Percentiles rank a stretch among this genome's conserved stretches.
phyloP scores from a whole-genome alignment of 1,284 basidiomycete species.

The Apiotrichum sp. region DNA sequence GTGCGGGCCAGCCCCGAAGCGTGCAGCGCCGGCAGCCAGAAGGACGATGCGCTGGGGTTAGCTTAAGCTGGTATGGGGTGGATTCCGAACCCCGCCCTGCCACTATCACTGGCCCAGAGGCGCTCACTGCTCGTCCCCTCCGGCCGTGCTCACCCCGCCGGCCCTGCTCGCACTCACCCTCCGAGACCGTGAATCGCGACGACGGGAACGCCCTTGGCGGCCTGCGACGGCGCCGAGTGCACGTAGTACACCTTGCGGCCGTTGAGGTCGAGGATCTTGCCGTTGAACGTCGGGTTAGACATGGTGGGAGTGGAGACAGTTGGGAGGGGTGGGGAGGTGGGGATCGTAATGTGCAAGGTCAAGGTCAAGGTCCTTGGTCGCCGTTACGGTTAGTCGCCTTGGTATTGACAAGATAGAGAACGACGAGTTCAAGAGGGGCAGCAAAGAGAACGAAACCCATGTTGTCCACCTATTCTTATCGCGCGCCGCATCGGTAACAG shows the following conservation, averaged over 20 bases:
- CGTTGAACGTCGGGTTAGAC: constrained; percentile 2
- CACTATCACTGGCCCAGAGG: too few species aligned
- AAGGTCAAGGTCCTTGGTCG: background rate
- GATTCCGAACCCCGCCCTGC: too few species aligned
- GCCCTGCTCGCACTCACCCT: constrained; percentile 3
- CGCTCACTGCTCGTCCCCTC: too few species aligned
- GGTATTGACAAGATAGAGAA: too few species aligned
- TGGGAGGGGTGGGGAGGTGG: too few species aligned
- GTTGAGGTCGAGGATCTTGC: constrained; percentile 5
- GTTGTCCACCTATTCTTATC: too few species aligned
- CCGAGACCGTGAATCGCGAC: constrained; percentile 26
- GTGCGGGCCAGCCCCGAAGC: constrained; percentile 9
- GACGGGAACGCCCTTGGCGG: constrained; percentile 50
- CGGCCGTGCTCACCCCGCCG: too few species aligned
- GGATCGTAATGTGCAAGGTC: background rate
- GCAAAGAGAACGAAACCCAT: too few species aligned
- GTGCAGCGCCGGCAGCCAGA: constrained; percentile 22
- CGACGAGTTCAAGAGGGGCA: too few species aligned
- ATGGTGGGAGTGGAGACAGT: background rate
- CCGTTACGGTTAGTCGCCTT: background rate
- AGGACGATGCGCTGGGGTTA: constrained; percentile 41
- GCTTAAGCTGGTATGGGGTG: too few species aligned
- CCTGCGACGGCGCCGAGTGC: constrained; percentile 45
- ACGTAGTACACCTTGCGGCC: constrained; percentile 12
- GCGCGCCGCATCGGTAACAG: too few species aligned